Base-by-base conservation (phyloP, 2,329 filamentous ascomycete genomes). In the Aspergillus eucalypticola region DNA sequence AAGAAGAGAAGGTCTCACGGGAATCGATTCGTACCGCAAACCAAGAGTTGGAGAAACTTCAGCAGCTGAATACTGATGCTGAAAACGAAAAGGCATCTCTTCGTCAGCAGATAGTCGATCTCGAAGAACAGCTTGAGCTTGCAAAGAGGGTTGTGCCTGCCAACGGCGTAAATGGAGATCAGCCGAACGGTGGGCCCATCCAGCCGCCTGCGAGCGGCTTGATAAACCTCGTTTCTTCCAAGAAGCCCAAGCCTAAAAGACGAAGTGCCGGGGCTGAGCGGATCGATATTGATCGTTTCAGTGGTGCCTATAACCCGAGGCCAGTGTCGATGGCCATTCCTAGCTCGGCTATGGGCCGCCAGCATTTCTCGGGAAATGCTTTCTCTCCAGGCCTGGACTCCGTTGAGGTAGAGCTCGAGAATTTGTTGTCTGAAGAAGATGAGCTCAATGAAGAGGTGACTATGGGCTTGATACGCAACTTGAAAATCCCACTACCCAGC, bases 381-480 rank as follows among this genome's bases (percentile, higher is more conserved):
- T 95, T 95, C 73, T 87, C 90, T 61, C 90, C 92, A 58, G 88
- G 89, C 60, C 83, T 90, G 60, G 95, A 99, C 75, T 96, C 91
- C 71, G 91, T 98, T 69, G 95, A 99, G 80, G 87, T 92, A 76
- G 96, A 99, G 79, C 86, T 99, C 60, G 94, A 98, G 80, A 90
- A 90, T 66, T 86, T 99, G 57, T 87, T 99, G 65, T 92, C 93
- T 48, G 94, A 98, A 72, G 95, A 99, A 78, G 93, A 98, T 69
- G 91, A 90, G 62, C 84, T 99, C 66, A 98, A 99, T 70, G 93
- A 98, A 69, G 95, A 99, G 80, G 92, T 99, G 54, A 95, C 93
- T 0, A 90, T 97, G 85, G 95, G 95, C 63, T 84, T 99, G 62
- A 98, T 99, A 76, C 89, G 90, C 73, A 97, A 97, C 75, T 86